Base-by-base conservation (phyloP, 1,284 basidiomycete genomes). In the Caloboletus firmus region DNA sequence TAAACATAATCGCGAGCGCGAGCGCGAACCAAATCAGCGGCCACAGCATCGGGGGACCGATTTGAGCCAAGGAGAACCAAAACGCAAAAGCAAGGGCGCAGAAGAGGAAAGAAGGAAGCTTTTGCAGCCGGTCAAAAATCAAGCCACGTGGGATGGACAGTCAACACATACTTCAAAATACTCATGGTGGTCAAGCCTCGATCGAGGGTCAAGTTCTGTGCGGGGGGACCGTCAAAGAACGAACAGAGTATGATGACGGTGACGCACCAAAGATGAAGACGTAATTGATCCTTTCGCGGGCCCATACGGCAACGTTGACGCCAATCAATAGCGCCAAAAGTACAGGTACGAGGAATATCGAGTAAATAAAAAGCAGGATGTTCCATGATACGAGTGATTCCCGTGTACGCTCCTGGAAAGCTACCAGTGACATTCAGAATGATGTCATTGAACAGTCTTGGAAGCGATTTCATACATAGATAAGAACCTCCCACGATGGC, bases 21-120 rank as follows among this genome's bases (percentile, higher is more conserved):
- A 93, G 78, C 0, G 80, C 79, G 11, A 98, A 74, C 93, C 95
- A 99, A 0, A 89, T 78, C 5, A 94, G 73, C 0, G 94, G 94
- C 92, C 95, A 98, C 0, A 83, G 74, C 9, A 66, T 67, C 0
- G 78, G 68, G 4, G 73, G 65, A 2, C 84, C 87, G 15, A 89
- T 75, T 6, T 79, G 79, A 44, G 82, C 71, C 68, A 95, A 93
- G 3, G 92, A 90, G 42, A 97, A 76, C 85, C 87, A 95, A 69
- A 96, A 93, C 40, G 88, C 85, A 63, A 88, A 89, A 52, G 81
- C 84, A 1, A 98, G 80, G 0, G 88, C 80, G n/a, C 85, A 75
- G 43, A 95, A 78, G 18, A 96, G 71, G 56, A 95, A 77, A 13
- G 87, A 79, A 0, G 95, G 95, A 18, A 93, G 81, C 89, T 95